phyloP scores from a whole-genome alignment of 164 flowering plant species.

The Cinnamomum micranthum region DNA sequence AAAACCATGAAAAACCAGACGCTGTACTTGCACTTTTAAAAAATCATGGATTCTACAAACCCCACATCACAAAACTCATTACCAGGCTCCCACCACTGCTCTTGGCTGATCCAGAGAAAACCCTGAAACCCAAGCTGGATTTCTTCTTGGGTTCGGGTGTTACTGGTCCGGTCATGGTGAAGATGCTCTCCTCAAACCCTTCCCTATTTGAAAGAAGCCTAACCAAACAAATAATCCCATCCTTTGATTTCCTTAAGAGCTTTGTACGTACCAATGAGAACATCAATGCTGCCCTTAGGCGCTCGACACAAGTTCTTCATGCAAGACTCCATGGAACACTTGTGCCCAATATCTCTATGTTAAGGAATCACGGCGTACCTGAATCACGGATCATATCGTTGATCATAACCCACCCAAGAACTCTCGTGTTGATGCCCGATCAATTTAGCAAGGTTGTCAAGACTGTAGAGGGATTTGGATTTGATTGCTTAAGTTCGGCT shows the following conservation, averaged over 20 bases:
- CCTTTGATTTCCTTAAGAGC: neutral
- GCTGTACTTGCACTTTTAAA: neutral
- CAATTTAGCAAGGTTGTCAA: neutral
- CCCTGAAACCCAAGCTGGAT: constrained; percentile 1
- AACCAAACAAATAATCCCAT: neutral
- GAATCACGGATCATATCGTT: neutral
- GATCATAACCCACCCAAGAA: neutral
- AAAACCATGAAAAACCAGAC: neutral
- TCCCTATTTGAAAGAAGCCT: neutral
- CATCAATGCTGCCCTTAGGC: neutral
- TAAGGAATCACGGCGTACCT: neutral
- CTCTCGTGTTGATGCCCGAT: neutral
- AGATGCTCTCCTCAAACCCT: neutral
- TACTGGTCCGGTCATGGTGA: neutral
- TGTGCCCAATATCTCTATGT: neutral
- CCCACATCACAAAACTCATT: neutral
- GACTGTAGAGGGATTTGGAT: neutral
- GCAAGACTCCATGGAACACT: neutral
- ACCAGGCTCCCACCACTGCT: neutral
- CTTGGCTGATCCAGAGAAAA: neutral
- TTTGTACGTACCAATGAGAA: neutral
- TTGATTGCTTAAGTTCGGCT: neutral
- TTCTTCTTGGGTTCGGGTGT: neutral
- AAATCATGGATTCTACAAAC: neutral
- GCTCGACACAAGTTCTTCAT: neutral